These are phyloP conservation scores for Haematococcus lacustris DNA, from an alignment of 139 green algal species.

Conservation along the genomic window DNA sequence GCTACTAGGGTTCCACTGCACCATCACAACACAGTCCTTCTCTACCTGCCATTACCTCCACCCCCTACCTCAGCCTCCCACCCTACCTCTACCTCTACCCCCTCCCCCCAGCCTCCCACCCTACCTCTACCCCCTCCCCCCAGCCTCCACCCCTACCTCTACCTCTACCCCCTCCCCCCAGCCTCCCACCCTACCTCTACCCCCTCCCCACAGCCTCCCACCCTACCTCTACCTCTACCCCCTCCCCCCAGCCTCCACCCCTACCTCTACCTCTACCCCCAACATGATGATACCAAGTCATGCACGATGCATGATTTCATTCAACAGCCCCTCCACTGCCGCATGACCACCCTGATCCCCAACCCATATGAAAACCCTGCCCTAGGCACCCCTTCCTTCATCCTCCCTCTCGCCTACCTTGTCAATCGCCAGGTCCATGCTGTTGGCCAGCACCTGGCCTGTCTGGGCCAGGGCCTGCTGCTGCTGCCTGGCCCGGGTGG, in stretches of 20 bases:
- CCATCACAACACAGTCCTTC: not conserved
- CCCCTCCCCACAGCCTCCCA: too few relatives aligned
- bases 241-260: not conserved
- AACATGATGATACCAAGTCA: not conserved
- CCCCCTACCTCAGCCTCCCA: too few relatives aligned
- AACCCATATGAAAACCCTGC: not conserved
- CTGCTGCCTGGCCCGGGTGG: too few relatives aligned
- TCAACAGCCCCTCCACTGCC: not conserved
- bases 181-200: too few relatives aligned
- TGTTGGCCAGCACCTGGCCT: not conserved
- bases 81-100: too few relatives aligned
- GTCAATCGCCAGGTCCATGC: conserved; percentile 9
- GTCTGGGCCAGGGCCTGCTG: too few relatives aligned
- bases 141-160: not conserved
- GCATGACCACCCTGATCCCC: not conserved
- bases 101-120: too few relatives aligned
- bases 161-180: too few relatives aligned
- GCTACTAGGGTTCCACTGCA: not conserved
- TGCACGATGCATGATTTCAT: not conserved
- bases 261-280: not conserved
- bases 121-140: not conserved
- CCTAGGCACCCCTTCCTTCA: not conserved
- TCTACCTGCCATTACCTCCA: too few relatives aligned
- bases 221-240: not conserved
- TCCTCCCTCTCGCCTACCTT: not conserved